Evolutionary conservation across 2,329 filamentous ascomycete species (phyloP).

Genomic region (Pseudogymnoascus sp.): DNA sequence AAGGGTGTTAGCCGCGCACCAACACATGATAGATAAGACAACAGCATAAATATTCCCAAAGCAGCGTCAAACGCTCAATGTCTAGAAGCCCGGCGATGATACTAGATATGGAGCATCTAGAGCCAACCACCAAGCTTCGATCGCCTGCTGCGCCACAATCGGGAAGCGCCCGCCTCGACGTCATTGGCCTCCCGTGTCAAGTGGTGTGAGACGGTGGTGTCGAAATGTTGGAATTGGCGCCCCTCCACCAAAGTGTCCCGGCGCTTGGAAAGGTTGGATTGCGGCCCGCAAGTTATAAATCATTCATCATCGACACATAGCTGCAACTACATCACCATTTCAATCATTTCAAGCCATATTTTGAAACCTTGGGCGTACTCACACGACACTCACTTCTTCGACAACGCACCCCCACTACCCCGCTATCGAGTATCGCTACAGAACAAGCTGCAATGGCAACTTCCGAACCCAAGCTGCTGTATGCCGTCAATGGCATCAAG

Average conservation of each 20-base stretch:
- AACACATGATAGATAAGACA: neutral
- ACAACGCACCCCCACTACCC: slow-evolving; percentile 2
- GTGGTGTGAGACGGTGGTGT: slow-evolving; percentile 8
- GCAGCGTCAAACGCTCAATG: neutral
- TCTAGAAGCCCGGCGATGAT: neutral
- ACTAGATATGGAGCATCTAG: neutral
- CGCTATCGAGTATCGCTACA: slow-evolving; percentile 3
- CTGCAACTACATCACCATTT: neutral
- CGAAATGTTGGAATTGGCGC: neutral
- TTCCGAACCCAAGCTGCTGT: slow-evolving; percentile 54
- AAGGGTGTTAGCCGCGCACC: slow-evolving; percentile 4
- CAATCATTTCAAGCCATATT: neutral
- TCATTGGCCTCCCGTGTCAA: slow-evolving; percentile 5
- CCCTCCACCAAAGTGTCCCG: neutral
- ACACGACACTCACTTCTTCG: neutral
- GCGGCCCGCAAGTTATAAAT: neutral
- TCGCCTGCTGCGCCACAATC: slow-evolving; percentile 9
- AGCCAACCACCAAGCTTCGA: slow-evolving; percentile 3
- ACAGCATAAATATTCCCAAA: neutral
- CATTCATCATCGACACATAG: neutral
- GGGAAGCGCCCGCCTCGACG: neutral
- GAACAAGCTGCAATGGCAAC: slow-evolving; percentile 2
- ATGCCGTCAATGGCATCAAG: slow-evolving; percentile 73
- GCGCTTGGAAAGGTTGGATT: slow-evolving; percentile 1
- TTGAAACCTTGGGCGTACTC: slow-evolving; percentile 8